phyloP scores from a whole-genome alignment of 139 green algal species.

The Yamagishiella unicocca region DNA sequence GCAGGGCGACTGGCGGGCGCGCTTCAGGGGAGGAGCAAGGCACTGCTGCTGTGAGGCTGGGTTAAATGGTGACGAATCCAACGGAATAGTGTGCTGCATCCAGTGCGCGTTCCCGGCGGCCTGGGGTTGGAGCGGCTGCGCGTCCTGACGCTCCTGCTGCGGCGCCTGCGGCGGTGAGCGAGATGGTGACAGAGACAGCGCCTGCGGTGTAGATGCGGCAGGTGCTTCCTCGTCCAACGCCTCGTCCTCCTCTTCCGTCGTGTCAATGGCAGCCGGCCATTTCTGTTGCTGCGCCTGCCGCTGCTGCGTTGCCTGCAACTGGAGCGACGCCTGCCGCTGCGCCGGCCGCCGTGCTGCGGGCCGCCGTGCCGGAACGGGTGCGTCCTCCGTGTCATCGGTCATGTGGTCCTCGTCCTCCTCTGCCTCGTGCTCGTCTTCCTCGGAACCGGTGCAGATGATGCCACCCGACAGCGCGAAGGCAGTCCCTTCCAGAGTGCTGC shows the following conservation, averaged over 20 bases:
- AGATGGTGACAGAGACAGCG: slow-evolving; percentile 6
- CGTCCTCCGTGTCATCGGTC: not conserved
- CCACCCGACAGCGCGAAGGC: not conserved
- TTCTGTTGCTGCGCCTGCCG: not conserved
- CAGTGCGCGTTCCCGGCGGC: too few relatives aligned
- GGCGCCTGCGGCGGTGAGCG: not conserved
- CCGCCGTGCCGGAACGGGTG: not conserved
- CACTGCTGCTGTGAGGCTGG: not conserved
- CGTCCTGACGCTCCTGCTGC: not conserved
- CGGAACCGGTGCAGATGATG: not conserved
- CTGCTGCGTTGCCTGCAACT: too few relatives aligned
- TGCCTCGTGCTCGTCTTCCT: slow-evolving; percentile 19
- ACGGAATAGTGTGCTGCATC: too few relatives aligned
- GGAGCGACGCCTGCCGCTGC: too few relatives aligned
- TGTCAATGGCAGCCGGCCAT: not conserved
- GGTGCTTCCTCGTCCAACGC: not conserved
- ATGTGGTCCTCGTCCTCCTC: slow-evolving; percentile 1
- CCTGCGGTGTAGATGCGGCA: not conserved
- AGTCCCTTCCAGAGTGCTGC: slow-evolving; percentile 4
- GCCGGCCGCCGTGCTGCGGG: not conserved
- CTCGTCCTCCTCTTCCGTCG: slow-evolving; percentile 6
- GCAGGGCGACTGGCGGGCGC: not conserved
- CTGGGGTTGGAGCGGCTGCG: too few relatives aligned
- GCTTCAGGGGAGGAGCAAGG: not conserved
- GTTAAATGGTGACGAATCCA: not conserved